phyloP scores from a whole-genome alignment of 2,329 filamentous ascomycete genomes.

The Penicillium vulpinum region DNA sequence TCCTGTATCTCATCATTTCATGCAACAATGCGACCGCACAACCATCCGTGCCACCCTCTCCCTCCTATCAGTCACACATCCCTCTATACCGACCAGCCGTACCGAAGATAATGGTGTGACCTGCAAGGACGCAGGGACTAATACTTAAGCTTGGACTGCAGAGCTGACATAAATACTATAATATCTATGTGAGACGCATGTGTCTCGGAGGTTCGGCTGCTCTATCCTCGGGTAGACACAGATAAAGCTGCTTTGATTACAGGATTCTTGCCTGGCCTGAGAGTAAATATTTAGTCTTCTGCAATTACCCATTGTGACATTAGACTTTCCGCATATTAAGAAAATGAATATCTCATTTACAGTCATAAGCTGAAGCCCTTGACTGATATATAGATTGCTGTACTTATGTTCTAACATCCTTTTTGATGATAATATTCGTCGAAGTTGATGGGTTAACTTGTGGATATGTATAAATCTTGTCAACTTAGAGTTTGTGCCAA shows the following conservation, averaged over 20 bases:
- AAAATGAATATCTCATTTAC: neutral
- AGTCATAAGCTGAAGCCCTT: neutral
- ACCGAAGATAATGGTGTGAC: conserved; percentile 30
- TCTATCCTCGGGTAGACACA: neutral
- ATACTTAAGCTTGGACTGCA: conserved; percentile 21
- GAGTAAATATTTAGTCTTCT: neutral
- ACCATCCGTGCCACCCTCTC: conserved; percentile 16
- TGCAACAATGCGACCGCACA: conserved; percentile 22
- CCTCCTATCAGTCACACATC: conserved; percentile 19
- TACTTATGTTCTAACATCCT: no score
- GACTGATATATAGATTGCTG: no score
- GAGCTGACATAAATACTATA: neutral
- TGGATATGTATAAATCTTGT: neutral
- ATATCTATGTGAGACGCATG: neutral
- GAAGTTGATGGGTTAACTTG: neutral
- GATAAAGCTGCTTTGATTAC: neutral
- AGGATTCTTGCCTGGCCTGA: neutral
- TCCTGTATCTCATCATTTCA: conserved; percentile 2
- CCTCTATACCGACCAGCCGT: conserved; percentile 15
- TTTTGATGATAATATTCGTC: no score
- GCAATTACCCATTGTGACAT: neutral
- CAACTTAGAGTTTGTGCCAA: neutral
- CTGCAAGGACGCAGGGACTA: conserved; percentile 28
- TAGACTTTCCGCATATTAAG: neutral
- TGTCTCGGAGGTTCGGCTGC: neutral